phyloP scores from a whole-genome alignment of 768 basidiomycete genomes.

The Pulveroboletus frians region DNA sequence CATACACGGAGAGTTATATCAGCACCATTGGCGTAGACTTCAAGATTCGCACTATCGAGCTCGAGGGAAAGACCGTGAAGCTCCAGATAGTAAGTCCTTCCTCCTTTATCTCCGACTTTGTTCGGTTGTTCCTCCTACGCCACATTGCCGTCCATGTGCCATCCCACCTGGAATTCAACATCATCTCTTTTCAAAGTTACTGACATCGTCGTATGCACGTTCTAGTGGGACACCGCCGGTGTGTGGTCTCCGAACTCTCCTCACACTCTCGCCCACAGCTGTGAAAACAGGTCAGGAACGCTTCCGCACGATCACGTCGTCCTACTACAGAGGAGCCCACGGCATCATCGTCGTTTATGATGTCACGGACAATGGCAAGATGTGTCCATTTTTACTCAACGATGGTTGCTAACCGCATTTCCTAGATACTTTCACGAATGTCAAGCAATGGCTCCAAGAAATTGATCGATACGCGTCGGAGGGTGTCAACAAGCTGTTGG shows the following conservation, averaged over 20 bases:
- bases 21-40: constrained; percentile 98
- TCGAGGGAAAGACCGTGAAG: constrained; percentile 98
- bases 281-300: constrained; percentile 77
- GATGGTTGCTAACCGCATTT: constrained; percentile 4
- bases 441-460: constrained; percentile 93
- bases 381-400: background rate
- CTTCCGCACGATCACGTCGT: constrained; percentile 97
- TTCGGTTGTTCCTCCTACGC: background rate
- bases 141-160: background rate
- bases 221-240: constrained; percentile 95
- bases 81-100: constrained; percentile 83
- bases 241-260: constrained; percentile 15
- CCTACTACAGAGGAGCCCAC: constrained; percentile 99
- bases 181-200: background rate
- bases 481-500: constrained; percentile 96
- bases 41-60: constrained; percentile 98
- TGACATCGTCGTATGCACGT: constrained; percentile 16
- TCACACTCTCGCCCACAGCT: constrained; percentile 2
- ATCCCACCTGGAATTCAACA: background rate
- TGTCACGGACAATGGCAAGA: constrained; percentile 85
- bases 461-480: constrained; percentile 96
- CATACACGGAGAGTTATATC: constrained; percentile 96
- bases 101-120: constrained; percentile 1
- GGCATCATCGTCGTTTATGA: constrained; percentile 99
- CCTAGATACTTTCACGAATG: constrained; percentile 87